Evolutionary conservation across 1,139 yeast species (phyloP).

Genomic region (Kurtzmaniella quercitrusa): DNA sequence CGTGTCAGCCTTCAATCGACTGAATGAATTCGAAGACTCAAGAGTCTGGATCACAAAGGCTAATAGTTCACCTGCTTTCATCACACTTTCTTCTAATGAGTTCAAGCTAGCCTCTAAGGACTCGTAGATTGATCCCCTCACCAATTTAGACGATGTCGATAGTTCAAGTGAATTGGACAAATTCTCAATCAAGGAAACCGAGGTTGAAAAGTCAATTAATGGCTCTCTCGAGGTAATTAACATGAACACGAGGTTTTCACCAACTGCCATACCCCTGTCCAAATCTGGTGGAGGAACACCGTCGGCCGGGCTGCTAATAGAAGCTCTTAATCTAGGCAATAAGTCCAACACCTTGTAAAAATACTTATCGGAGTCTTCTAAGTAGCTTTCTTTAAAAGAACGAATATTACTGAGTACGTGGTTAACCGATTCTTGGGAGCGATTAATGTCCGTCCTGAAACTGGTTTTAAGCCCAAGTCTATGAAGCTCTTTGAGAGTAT

Average conservation of each 20-base stretch:
- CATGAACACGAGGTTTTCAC: constrained; percentile 65
- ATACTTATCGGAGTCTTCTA: constrained; percentile 51
- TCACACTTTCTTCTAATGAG: constrained; percentile 13
- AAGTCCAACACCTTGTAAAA: constrained; percentile 74
- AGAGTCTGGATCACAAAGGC: constrained; percentile 42
- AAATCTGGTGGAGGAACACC: constrained; percentile 78
- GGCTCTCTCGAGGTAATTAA: constrained; percentile 49
- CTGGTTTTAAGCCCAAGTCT: constrained; percentile 71
- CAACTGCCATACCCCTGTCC: constrained; percentile 73
- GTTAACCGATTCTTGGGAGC: constrained; percentile 59
- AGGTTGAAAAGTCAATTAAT: constrained; percentile 26
- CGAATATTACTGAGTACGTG: constrained; percentile 53
- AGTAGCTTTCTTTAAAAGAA: constrained; percentile 36
- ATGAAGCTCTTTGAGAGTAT: constrained; percentile 67
- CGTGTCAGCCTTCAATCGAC: constrained; percentile 1
- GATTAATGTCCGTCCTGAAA: constrained; percentile 60
- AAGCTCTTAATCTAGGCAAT: constrained; percentile 70
- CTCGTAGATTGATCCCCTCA: constrained; percentile 13
- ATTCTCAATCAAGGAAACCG: constrained; percentile 11
- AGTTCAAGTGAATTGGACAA: constrained; percentile 14
- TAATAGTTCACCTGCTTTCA: constrained; percentile 48
- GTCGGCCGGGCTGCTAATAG: constrained; percentile 50
- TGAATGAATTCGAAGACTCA: constrained; percentile 15
- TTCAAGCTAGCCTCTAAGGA: constrained; percentile 18
- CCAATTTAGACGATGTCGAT: constrained; percentile 12